Evolutionary conservation across 1,284 basidiomycete species (phyloP).

Genomic region (Puccinia coronata): DNA sequence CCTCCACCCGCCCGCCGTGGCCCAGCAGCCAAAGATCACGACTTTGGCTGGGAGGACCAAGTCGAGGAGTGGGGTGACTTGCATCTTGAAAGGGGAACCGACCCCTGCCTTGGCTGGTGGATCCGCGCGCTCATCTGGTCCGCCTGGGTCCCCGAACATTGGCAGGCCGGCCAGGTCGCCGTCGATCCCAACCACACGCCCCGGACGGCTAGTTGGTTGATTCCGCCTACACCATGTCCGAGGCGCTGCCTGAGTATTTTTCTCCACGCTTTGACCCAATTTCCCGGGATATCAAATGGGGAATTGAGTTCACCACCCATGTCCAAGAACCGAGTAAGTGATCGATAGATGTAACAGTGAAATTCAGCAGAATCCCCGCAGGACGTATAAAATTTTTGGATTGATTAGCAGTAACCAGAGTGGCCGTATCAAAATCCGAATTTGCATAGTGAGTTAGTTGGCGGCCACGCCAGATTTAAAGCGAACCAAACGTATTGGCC

Average conservation of each 20-base stretch:
- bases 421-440: constrained; percentile 69
- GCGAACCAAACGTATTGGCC: constrained; percentile 80
- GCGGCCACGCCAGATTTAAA: constrained; percentile 86
- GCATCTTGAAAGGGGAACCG: constrained; percentile 54
- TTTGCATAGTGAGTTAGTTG: constrained; percentile 67
- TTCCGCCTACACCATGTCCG: constrained; percentile 53
- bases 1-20: background rate
- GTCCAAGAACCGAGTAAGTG: constrained; percentile 76
- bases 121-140: constrained; percentile 53
- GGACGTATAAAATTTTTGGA: constrained; percentile 75
- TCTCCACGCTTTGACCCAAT: constrained; percentile 84
- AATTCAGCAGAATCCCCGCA: constrained; percentile 73
- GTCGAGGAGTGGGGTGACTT: constrained; percentile 53
- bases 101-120: constrained; percentile 52
- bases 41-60: constrained; percentile 52
- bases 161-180: constrained; percentile 50
- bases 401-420: constrained; percentile 65
- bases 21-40: constrained; percentile 20
- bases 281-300: constrained; percentile 74
- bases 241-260: too few relatives aligned
- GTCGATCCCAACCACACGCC: background rate
- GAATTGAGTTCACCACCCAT: constrained; percentile 89
- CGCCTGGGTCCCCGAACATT: constrained; percentile 54
- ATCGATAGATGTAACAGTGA: constrained; percentile 87
- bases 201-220: constrained; percentile 51